Evolutionary conservation across 1,284 basidiomycete species (phyloP).

Genomic region (Ganoderma boninense): DNA sequence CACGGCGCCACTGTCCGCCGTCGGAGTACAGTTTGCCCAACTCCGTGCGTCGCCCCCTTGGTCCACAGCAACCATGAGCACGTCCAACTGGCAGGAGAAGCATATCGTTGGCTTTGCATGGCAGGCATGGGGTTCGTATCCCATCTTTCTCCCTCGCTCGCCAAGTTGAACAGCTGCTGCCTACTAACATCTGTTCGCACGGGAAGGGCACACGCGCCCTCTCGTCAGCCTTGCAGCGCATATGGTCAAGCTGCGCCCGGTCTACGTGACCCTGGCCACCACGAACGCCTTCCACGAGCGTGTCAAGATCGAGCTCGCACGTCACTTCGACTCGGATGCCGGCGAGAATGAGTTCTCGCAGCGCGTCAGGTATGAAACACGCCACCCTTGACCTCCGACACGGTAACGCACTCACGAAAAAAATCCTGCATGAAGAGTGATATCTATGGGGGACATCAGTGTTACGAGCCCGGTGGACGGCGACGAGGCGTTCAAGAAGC

Average conservation of each 20-base stretch:
- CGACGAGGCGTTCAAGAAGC: background rate
- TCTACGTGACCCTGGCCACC: background rate
- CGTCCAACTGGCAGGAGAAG: background rate
- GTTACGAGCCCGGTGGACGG: background rate
- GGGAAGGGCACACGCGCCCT: background rate
- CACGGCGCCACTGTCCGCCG: too few relatives aligned
- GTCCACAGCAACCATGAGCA: background rate
- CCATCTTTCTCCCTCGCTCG: background rate
- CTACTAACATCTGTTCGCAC: background rate
- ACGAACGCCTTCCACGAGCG: background rate
- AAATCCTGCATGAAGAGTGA: conserved; percentile 18
- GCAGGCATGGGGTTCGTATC: background rate
- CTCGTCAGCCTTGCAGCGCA: background rate
- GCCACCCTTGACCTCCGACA: background rate
- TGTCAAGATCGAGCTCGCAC: background rate
- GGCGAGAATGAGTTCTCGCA: background rate
- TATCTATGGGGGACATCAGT: background rate
- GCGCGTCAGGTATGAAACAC: background rate
- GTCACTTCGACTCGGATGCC: background rate
- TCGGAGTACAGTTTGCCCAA: too few relatives aligned
- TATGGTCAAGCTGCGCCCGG: background rate
- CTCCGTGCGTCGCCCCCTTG: too few relatives aligned
- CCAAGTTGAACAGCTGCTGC: background rate
- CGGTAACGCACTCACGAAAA: background rate
- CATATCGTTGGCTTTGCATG: background rate